Evolutionary conservation across 2,329 filamentous ascomycete genomes (phyloP), one percentile per base, ranked within the genome.

Genomic region (Bertia moriformis): DNA sequence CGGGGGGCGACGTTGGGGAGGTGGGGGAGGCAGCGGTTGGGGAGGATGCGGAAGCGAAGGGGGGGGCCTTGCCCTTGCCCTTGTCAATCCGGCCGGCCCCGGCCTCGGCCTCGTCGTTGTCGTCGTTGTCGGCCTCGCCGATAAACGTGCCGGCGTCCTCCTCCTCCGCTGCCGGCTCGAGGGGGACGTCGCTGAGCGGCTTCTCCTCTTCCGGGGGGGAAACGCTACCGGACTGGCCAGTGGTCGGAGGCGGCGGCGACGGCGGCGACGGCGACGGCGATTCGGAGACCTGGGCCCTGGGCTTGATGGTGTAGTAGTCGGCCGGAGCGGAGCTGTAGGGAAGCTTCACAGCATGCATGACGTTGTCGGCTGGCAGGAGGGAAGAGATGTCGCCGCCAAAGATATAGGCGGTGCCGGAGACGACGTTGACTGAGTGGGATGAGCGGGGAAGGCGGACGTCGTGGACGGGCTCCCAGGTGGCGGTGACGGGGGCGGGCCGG

Each of bases 371-470:
- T 4, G 80, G 78, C 50, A 83, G 62, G 37, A 76, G 67, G 3
- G 80, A 69, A 36, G 65, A 60, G 38, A 78, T 57, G 55, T 91
- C 84, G 46, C 85, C 86, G 43, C 86, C 85, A 51, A 87, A 93
- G 49, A 93, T 66, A 55, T 75, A 80, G 35, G 71, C 67, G n/a
- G 62, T 66, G 13, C 67, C 61, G 36, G 60, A 62, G 17, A 79
- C 57, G 30, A 80, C 63, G 33, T 83, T 69, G 47, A 87, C 54
- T 3, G 73, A 70, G 51, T 91, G 84, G 1, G 83, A 87, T 1
- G 84, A 89, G 40, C 83, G 77, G 29, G 74, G 73, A 4, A 87
- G 65, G 1, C 63, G 46, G 3, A 70, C 66, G 22, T 71, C 51
- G 30, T 64, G 52, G 48, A 80, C 63, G 47, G 67, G 69, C 49